Conservation (phyloP, 1,284 basidiomycete genomes). For the Ustilago loliicola region DNA sequence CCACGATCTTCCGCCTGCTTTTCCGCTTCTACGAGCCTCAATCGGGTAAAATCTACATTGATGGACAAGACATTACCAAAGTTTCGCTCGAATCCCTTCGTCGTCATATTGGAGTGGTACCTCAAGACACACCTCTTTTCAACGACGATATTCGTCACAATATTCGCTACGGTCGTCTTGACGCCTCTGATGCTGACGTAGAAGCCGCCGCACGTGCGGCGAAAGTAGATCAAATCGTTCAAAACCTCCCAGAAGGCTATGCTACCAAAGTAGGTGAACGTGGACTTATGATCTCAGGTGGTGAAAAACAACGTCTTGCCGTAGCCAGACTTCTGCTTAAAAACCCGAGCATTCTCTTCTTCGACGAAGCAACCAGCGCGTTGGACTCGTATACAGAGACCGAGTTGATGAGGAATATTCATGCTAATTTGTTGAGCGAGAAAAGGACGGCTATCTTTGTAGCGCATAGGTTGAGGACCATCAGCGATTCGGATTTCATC, state of each 20-base stretch:
- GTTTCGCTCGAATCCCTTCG: constrained; percentile 83
- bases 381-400: constrained; percentile 93
- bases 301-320: constrained; percentile 95
- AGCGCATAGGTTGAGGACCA: constrained; percentile 80
- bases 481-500: constrained; percentile 79
- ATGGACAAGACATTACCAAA: constrained; percentile 85
- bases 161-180: constrained; percentile 89
- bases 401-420: constrained; percentile 95
- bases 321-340: constrained; percentile 92
- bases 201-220: constrained; percentile 85
- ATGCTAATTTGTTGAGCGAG: constrained; percentile 81
- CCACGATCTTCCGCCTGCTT: constrained; percentile 91
- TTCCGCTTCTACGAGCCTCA: constrained; percentile 93
- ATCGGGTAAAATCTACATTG: constrained; percentile 83
- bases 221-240: constrained; percentile 85
- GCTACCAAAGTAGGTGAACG: constrained; percentile 92
- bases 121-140: constrained; percentile 97
- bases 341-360: constrained; percentile 94
- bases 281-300: constrained; percentile 96
- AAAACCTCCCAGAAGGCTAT: constrained; percentile 86
- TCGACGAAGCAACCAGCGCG: constrained; percentile 98
- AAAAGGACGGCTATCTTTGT: constrained; percentile 89
- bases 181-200: constrained; percentile 90
- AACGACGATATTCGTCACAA: constrained; percentile 96
- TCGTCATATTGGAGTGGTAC: constrained; percentile 88